A percentile compares a stretch with the other conserved stretches of the same genome.
Conservation (phyloP, 1,284 basidiomycete genomes). For the Pseudomicrostroma phylloplanum region DNA sequence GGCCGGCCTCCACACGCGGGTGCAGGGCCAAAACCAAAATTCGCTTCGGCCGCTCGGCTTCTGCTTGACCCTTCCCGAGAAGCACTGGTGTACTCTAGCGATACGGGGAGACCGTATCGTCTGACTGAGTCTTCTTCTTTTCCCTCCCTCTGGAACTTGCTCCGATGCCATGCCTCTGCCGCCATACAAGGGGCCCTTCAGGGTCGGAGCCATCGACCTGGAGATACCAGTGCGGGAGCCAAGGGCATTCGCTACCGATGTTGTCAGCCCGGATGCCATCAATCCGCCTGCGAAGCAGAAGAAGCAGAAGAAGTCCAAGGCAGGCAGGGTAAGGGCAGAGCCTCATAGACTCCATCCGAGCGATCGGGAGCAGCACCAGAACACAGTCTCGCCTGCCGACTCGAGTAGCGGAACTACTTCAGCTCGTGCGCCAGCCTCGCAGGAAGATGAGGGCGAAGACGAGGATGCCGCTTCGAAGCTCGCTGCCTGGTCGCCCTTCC, state of each 20-base stretch:
- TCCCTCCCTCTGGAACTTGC: not conserved
- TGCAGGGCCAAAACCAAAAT: too few relatives aligned
- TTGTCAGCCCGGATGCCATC: constrained; percentile 11
- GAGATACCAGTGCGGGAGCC: constrained; percentile 37
- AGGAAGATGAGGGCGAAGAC: not conserved
- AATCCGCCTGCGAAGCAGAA: constrained; percentile 15
- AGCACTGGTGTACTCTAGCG: too few relatives aligned
- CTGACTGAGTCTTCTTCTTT: too few relatives aligned
- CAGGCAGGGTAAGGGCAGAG: not conserved
- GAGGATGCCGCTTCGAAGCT: not conserved
- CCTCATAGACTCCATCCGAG: too few relatives aligned
- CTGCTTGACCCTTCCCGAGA: too few relatives aligned
- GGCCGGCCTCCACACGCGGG: too few relatives aligned
- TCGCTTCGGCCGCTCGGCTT: too few relatives aligned
- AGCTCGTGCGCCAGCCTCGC: too few relatives aligned
- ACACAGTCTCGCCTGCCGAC: not conserved
- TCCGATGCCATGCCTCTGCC: constrained; percentile 23
- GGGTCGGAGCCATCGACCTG: constrained; percentile 38
- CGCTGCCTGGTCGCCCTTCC: constrained; percentile 19
- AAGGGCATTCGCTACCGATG: constrained; percentile 22
- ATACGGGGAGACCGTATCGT: too few relatives aligned
- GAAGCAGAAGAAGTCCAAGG: constrained; percentile 10
- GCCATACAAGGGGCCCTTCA: constrained; percentile 27
- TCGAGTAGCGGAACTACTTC: too few relatives aligned
- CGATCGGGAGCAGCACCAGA: not conserved